Conservation (phyloP, 23 red algal species). For the Cyanidiococcus yangmingshanensis region DNA sequence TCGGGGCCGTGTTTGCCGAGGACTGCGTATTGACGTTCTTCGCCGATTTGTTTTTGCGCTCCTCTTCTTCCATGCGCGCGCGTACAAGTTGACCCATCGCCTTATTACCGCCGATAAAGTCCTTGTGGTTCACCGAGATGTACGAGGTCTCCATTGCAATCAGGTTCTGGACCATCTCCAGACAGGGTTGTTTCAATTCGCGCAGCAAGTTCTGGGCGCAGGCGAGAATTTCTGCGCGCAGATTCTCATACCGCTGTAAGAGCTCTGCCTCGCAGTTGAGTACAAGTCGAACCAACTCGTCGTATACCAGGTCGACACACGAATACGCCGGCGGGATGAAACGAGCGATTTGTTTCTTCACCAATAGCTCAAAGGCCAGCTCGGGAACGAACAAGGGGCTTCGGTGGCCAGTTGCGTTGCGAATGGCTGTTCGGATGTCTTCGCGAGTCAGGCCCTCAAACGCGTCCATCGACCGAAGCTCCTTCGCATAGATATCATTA, state of each 20-base stretch:
- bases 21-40: background rate
- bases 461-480: slow-evolving; percentile 67
- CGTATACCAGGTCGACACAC: slow-evolving; percentile 88
- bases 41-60: slow-evolving; percentile 7
- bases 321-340: slow-evolving; percentile 65
- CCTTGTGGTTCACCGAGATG: slow-evolving; percentile 83
- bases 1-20: background rate
- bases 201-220: slow-evolving; percentile 45
- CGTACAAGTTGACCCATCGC: slow-evolving; percentile 32
- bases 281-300: slow-evolving; percentile 63
- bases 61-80: slow-evolving; percentile 25
- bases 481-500: slow-evolving; percentile 62
- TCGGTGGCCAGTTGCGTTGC: slow-evolving; percentile 90
- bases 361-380: slow-evolving; percentile 77
- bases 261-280: slow-evolving; percentile 48
- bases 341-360: slow-evolving; percentile 59
- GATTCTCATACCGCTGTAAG: slow-evolving; percentile 53
- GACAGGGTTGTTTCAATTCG: slow-evolving; percentile 61
- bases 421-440: slow-evolving; percentile 94
- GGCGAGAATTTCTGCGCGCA: slow-evolving; percentile 51
- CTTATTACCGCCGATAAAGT: slow-evolving; percentile 73
- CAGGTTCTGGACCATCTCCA: slow-evolving; percentile 70
- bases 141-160: slow-evolving; percentile 93
- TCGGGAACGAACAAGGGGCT: slow-evolving; percentile 94
- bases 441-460: slow-evolving; percentile 66